A percentile compares a stretch with the other conserved stretches of the same genome.
Conservation (phyloP, 225 moss, liverwort and hornwort species). For the Pseudoscleropodium purum region DNA sequence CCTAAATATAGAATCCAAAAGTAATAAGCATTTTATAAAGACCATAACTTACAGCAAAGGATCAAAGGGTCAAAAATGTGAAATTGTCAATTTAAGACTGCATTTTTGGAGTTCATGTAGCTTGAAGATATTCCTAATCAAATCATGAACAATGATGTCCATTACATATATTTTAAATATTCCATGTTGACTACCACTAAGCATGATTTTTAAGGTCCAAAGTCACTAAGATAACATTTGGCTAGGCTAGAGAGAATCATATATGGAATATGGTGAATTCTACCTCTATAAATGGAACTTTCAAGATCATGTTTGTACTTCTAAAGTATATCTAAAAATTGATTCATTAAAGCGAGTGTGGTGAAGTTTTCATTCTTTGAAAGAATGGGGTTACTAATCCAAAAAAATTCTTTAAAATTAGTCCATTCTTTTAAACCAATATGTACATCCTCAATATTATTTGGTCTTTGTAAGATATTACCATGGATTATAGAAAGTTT, state of each 20-base stretch:
- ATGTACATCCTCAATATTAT: not conserved
- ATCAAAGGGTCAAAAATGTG: not conserved
- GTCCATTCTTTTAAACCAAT: not conserved
- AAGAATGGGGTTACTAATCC: fast-evolving
- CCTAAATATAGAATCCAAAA: not conserved
- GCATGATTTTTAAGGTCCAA: not conserved
- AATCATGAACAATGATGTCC: not conserved
- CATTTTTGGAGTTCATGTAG: not conserved
- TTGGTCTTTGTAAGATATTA: too few relatives aligned
- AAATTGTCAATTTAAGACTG: fast-evolving
- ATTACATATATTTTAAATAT: too few relatives aligned
- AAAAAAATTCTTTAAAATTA: not conserved
- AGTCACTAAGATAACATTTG: not conserved
- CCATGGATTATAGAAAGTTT: too few relatives aligned
- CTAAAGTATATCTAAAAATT: not conserved
- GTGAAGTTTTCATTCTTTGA: not conserved
- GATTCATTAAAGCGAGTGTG: fast-evolving
- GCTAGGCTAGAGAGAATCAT: not conserved
- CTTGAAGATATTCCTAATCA: not conserved
- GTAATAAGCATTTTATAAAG: not conserved
- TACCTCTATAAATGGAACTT: not conserved
- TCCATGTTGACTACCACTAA: not conserved
- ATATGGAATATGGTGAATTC: fast-evolving
- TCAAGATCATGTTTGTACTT: too few relatives aligned
- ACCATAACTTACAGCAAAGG: not conserved